These are phyloP conservation scores for Metarhizium anisopliae DNA, from an alignment of 2,329 filamentous ascomycete species.

Conservation along the genomic window DNA sequence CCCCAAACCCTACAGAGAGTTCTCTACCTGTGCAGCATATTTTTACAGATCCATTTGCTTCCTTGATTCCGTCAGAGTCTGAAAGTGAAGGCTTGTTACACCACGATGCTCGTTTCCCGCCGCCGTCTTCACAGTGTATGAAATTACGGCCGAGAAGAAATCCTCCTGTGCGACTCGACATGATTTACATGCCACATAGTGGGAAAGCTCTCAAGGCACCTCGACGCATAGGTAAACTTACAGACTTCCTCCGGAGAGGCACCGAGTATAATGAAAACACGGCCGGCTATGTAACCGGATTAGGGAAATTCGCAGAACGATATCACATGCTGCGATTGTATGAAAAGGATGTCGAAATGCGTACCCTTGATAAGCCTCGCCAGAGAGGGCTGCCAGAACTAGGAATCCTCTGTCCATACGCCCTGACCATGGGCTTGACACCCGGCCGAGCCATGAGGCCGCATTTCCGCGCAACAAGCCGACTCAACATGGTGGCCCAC, in stretches of 20 bases:
- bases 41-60: background rate
- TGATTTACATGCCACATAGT: slow-evolving; percentile 27
- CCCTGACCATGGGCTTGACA: slow-evolving; percentile 17
- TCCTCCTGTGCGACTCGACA: slow-evolving; percentile 13
- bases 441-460: slow-evolving; percentile 11
- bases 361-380: slow-evolving; percentile 20
- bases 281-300: background rate
- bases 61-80: background rate
- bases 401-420: slow-evolving; percentile 22
- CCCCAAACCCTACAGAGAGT: background rate
- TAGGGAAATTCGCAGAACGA: slow-evolving; percentile 9
- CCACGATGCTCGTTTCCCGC: background rate
- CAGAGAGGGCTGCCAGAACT: slow-evolving; percentile 14
- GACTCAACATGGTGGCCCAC: slow-evolving; percentile 50
- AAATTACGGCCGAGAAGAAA: background rate
- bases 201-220: slow-evolving; percentile 14
- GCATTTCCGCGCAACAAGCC: slow-evolving; percentile 25
- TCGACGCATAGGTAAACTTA: slow-evolving; percentile 7
- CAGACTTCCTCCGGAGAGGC: slow-evolving; percentile 13
- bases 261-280: slow-evolving; percentile 9
- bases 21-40: background rate
- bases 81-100: background rate
- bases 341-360: slow-evolving; percentile 38
- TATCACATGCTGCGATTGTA: slow-evolving; percentile 38
- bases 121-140: background rate